phyloP scores from a whole-genome alignment of 805 yeast genomes.

The Lipomyces yamanashiensis region DNA sequence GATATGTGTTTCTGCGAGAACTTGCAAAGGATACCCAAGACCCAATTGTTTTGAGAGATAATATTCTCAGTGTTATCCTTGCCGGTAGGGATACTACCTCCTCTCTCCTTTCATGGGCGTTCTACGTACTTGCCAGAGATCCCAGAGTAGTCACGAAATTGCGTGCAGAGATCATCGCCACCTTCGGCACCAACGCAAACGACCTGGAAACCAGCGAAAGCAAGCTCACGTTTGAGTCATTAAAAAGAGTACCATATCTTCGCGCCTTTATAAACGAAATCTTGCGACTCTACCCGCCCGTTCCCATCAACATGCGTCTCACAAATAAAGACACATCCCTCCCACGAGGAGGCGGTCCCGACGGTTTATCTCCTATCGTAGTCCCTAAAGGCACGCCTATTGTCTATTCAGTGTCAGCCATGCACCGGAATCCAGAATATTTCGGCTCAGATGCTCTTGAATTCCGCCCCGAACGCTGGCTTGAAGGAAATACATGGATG shows the following conservation, averaged over 20 bases:
- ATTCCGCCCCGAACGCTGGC: conserved; percentile 58
- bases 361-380: conserved; percentile 48
- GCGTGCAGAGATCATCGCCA: conserved; percentile 18
- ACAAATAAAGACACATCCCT: conserved; percentile 11
- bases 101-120: conserved; percentile 14
- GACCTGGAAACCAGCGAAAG: neutral
- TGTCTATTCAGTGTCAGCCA: conserved; percentile 49
- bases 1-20: conserved; percentile 1
- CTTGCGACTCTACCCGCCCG: conserved; percentile 27
- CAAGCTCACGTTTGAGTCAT: conserved; percentile 7
- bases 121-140: conserved; percentile 10
- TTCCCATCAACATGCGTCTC: conserved; percentile 11
- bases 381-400: conserved; percentile 53
- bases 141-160: conserved; percentile 11
- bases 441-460: conserved; percentile 53
- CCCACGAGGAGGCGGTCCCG: conserved; percentile 59
- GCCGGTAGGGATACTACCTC: conserved; percentile 34
- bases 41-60: conserved; percentile 54
- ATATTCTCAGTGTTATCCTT: conserved; percentile 48
- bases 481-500: conserved; percentile 44
- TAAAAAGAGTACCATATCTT: conserved; percentile 11
- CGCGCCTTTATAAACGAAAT: conserved; percentile 15
- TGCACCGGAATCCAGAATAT: conserved; percentile 50
- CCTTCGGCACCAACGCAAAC: conserved; percentile 34
- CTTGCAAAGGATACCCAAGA: conserved; percentile 51